Evolutionary conservation across 1,139 yeast species (phyloP), one percentile per base, ranked within the genome.

Genomic region (Saccharomyces hybrid): DNA sequence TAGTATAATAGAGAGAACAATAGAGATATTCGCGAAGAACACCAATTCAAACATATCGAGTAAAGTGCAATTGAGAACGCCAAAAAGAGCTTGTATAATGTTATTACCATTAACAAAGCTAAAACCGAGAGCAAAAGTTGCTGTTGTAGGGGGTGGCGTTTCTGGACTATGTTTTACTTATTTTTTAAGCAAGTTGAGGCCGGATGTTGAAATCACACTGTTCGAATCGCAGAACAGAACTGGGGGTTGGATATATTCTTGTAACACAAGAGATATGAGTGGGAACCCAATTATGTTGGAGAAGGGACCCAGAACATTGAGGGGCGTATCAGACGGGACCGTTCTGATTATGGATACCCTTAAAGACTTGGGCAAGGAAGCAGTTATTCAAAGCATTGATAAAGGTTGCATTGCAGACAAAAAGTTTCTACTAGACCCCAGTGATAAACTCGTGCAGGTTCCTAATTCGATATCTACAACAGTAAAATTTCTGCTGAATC

Each of bases 81-180:
- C 4, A 23, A 8, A 7, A 13, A 38, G n/a, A 38, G 25, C 26
- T 20, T 8, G 25, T n/a, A 42, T 13, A 28, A 51, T 51, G 53
- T 16, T 51, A 11, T 28, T 47, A 41, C 50, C 49, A 38, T 44
- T 53, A 23, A 32, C 53, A 11, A 61, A 57, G 44, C 51, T 67
- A 29, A 67, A 69, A 2, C 48, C 53, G 20, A 71, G 73, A 54
- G 79, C 81, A 3, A 70, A 63, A 31, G 82, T 85, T 2, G 89
- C 83, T 0, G 84, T 91, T 0, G 67, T 89, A 2, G 99, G 99
- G 0, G 87, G 88, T 0, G 99, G 99, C 0, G 79, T 91, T 2
- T 85, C 96, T 1, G 98, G 98, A 0, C 75, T 93, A 3, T 75
- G 93, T 1, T 83, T 81, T 62, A 85, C 95, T 0, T 90, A 87